Evolutionary conservation across 192 early-diverging fungal species (phyloP).

Genomic region (Coemansia sp.): DNA sequence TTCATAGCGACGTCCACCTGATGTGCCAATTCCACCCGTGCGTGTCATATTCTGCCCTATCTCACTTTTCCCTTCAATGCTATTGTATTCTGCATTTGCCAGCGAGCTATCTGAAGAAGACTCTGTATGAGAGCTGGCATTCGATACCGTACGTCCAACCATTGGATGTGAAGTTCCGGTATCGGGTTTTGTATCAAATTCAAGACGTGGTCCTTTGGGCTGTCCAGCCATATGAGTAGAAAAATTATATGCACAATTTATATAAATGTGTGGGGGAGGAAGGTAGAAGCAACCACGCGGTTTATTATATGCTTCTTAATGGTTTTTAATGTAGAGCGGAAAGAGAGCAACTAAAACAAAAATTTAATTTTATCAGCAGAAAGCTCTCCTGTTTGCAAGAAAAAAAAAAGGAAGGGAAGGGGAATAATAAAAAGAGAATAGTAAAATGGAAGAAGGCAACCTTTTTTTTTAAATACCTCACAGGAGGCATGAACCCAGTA

Average conservation of each 20-base stretch:
- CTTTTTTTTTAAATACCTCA: not conserved
- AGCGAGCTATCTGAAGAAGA: constrained; percentile 7
- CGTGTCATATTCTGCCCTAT: not conserved
- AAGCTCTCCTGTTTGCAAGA: not conserved
- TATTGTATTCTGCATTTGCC: not conserved
- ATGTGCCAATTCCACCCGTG: not conserved
- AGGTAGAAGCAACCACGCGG: not conserved
- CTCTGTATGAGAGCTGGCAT: constrained; percentile 11
- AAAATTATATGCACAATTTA: not conserved
- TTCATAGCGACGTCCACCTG: not conserved
- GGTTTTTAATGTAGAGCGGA: too few relatives aligned
- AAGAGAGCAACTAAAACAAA: not conserved
- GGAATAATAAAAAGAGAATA: not conserved
- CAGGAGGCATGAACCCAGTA: not conserved
- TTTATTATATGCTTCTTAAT: too few relatives aligned
- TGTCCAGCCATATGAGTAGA: not conserved
- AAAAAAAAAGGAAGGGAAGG: not conserved
- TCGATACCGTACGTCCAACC: constrained; percentile 7
- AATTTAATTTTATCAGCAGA: not conserved
- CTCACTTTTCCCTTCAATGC: not conserved
- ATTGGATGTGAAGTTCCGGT: not conserved
- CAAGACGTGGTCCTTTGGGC: not conserved
- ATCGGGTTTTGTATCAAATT: not conserved
- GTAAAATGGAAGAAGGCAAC: not conserved
- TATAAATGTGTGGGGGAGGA: not conserved